Percentiles rank a stretch among this genome's conserved stretches.
Evolutionary conservation across 108 stramenopile genomes (phyloP).

Genomic region (Craspedostauros australis): DNA sequence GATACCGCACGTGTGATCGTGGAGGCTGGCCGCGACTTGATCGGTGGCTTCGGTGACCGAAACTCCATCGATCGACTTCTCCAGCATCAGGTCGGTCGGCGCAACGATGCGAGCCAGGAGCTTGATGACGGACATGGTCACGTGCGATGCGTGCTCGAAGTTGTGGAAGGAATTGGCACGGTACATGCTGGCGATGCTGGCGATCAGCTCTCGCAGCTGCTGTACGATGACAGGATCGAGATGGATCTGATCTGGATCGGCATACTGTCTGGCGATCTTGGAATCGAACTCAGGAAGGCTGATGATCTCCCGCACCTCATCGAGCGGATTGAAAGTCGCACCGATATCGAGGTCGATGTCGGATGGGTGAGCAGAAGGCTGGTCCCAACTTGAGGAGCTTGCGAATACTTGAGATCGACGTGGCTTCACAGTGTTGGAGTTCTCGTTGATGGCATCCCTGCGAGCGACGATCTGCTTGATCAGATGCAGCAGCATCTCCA

Average conservation of each 20-base stretch:
- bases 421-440: too few species aligned
- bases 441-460: neutral
- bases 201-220: constrained; percentile 1
- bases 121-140: constrained; percentile 7
- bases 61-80: neutral
- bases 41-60: too few species aligned
- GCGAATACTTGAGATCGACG: too few species aligned
- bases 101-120: constrained; percentile 4
- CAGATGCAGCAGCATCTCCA: constrained; percentile 21
- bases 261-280: too few species aligned
- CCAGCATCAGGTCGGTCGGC: constrained; percentile 1
- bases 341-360: neutral
- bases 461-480: constrained; percentile 15
- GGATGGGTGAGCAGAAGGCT: too few species aligned
- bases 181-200: constrained; percentile 2
- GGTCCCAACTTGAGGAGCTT: too few species aligned
- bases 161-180: constrained; percentile 1
- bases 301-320: constrained; percentile 4
- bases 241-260: neutral
- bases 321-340: neutral
- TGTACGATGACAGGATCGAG: neutral
- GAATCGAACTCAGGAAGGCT: neutral
- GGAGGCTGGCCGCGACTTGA: neutral
- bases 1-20: constrained; percentile 7
- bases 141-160: constrained; percentile 10